phyloP scores from a whole-genome alignment of 2,329 filamentous ascomycete species.

The Sporothrix brasiliensis region DNA sequence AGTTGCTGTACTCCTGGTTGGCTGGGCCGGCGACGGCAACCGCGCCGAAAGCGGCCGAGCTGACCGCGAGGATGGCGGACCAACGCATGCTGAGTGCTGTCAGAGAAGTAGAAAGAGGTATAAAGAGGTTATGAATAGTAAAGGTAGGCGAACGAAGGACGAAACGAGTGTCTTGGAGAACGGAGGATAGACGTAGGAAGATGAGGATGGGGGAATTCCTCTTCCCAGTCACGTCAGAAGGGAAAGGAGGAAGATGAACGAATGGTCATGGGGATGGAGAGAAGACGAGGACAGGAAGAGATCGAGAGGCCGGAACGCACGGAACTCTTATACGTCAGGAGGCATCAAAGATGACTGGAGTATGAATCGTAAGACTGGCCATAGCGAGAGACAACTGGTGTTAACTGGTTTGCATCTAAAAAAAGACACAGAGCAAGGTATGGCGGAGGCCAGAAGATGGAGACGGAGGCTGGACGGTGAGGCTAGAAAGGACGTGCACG shows the following conservation, averaged over 20 bases:
- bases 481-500: neutral
- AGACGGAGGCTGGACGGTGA: neutral
- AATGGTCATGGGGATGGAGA: conserved; percentile 5
- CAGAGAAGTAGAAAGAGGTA: neutral
- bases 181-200: neutral
- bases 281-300: neutral
- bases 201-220: neutral
- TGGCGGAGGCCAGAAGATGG: no score
- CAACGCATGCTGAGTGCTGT: conserved; percentile 30
- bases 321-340: conserved; percentile 17
- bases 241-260: neutral
- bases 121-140: neutral
- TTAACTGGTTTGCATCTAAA: neutral
- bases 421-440: conserved; percentile 10
- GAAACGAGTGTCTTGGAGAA: conserved; percentile 9
- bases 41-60: conserved; percentile 28
- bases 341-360: neutral
- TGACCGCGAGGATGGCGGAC: conserved; percentile 32
- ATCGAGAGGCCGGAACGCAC: neutral
- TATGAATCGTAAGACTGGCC: neutral
- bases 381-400: neutral
- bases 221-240: neutral
- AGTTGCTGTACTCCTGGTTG: neutral
- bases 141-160: neutral
- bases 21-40: conserved; percentile 30